Evolutionary conservation across 164 flowering plant genomes (phyloP).

Genomic region (Nymphaea colorata): DNA sequence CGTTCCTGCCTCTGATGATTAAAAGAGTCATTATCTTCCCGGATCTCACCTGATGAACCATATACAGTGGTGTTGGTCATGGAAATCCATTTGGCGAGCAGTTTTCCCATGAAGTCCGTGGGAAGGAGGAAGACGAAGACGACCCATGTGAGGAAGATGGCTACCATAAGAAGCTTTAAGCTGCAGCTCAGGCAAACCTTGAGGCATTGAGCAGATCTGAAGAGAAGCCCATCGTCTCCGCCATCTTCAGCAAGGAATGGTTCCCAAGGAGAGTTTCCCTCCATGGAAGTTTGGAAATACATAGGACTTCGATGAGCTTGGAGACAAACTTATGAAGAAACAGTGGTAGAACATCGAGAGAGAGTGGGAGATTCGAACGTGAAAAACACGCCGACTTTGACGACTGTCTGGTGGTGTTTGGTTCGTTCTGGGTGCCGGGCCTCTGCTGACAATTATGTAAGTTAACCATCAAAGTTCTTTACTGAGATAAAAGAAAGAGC

Average conservation of each 20-base stretch:
- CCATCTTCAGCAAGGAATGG: conserved; percentile 27
- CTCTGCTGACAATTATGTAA: no score
- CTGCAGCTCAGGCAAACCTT: conserved; percentile 25
- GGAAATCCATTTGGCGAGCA: conserved; percentile 12
- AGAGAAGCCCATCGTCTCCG: conserved; percentile 5
- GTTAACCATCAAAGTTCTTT: no score
- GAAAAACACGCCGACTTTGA: no score
- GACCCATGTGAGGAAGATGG: conserved; percentile 45
- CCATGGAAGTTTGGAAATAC: conserved; percentile 12
- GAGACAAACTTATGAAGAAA: no score
- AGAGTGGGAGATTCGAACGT: no score
- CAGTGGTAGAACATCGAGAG: no score
- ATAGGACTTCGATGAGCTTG: no score
- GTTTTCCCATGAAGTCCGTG: conserved; percentile 10
- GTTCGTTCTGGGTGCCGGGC: no score
- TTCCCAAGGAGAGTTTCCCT: conserved; percentile 9
- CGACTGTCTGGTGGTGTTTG: no score
- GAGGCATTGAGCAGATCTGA: conserved; percentile 10
- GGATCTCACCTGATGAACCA: conserved; percentile 36
- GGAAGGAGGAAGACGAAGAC: conserved; percentile 46
- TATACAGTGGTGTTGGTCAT: conserved; percentile 26
- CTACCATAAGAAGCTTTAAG: conserved; percentile 48
- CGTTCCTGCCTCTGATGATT: no score
- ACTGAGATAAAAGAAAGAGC: no score
- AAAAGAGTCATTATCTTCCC: no score